Percentiles rank a stretch among this genome's conserved stretches.
These are phyloP conservation scores for Penicillium sp. DNA, from an alignment of 2,329 filamentous ascomycete species.

Conservation along the genomic window DNA sequence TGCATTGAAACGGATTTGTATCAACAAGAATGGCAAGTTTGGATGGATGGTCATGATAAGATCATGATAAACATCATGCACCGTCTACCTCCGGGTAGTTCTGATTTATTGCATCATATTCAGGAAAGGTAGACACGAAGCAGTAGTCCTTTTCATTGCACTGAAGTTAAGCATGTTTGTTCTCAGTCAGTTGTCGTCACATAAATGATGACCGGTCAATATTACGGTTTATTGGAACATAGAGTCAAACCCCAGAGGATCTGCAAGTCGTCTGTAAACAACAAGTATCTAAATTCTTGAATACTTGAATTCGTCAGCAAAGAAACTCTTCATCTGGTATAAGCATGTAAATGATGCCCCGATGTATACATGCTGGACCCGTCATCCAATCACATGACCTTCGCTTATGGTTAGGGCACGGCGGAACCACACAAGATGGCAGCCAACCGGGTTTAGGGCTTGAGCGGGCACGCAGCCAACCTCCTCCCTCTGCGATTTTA, in stretches of 20 bases:
- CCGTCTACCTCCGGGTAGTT: neutral
- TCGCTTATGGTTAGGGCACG: slow-evolving; percentile 42
- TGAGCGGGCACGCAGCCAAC: slow-evolving; percentile 39
- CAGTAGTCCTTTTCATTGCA: neutral
- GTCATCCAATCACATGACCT: slow-evolving; percentile 30
- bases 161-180: neutral
- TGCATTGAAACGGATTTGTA: neutral
- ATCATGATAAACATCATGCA: neutral
- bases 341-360: neutral
- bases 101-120: neutral
- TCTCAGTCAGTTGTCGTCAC: neutral
- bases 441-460: slow-evolving; percentile 45
- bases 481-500: slow-evolving; percentile 46
- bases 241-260: neutral
- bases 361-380: slow-evolving; percentile 8
- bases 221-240: neutral
- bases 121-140: neutral
- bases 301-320: no score
- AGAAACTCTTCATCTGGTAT: neutral
- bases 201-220: neutral
- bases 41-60: neutral
- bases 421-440: slow-evolving; percentile 35
- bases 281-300: no score
- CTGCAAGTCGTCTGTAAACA: neutral
- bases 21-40: neutral